These are phyloP conservation scores for Pestalotiopsis sp. DNA, from an alignment of 2,329 filamentous ascomycete genomes.

Conservation along the genomic window DNA sequence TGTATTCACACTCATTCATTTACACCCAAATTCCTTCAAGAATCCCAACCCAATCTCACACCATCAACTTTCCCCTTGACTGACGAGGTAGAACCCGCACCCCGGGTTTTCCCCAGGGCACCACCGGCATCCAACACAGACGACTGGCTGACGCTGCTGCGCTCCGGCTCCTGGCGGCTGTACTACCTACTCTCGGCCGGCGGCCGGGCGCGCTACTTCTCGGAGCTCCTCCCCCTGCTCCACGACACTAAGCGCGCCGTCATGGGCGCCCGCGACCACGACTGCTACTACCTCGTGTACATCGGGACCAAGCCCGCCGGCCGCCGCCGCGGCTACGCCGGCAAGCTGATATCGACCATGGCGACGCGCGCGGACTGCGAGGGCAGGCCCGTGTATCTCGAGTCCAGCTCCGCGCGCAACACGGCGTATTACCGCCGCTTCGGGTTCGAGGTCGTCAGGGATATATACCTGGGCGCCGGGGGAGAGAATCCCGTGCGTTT, in stretches of 20 bases:
- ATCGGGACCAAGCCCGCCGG: conserved; percentile 74
- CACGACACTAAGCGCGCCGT: conserved; percentile 72
- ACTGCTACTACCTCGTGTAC: conserved; percentile 83
- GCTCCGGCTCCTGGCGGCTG: conserved; percentile 78
- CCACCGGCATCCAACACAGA: conserved; percentile 76
- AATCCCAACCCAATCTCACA: too few species aligned
- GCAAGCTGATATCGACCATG: conserved; percentile 72
- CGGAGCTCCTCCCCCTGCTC: conserved; percentile 75
- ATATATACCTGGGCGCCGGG: conserved; percentile 57
- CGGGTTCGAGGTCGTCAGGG: conserved; percentile 69
- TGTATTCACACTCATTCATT: too few species aligned
- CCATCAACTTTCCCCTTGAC: not conserved
- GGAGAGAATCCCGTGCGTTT: conserved; percentile 58
- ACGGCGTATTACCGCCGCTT: conserved; percentile 74
- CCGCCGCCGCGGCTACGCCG: conserved; percentile 73
- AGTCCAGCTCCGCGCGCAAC: conserved; percentile 73
- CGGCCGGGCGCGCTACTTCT: conserved; percentile 74
- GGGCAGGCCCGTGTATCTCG: conserved; percentile 73
- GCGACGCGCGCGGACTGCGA: conserved; percentile 69
- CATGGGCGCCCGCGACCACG: conserved; percentile 66
- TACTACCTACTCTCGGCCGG: conserved; percentile 74
- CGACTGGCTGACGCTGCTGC: conserved; percentile 71
- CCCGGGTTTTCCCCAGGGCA: conserved; percentile 56
- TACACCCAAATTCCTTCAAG: too few species aligned
- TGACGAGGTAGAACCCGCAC: not conserved